Conservation (phyloP, 345 rosid genomes). For the Turritis glabra region DNA sequence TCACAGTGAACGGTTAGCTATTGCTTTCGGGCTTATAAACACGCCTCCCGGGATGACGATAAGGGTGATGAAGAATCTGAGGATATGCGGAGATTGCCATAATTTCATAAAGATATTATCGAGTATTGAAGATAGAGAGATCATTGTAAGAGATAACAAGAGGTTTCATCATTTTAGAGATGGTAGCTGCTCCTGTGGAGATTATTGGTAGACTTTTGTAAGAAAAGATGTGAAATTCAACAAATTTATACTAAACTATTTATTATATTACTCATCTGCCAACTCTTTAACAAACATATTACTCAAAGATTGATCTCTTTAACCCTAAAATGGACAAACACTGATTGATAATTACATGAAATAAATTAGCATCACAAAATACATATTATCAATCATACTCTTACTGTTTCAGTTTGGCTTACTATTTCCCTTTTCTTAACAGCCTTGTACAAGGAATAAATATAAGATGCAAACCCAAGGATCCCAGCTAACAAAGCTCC, state of each 20-base stretch:
- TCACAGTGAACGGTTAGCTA: constrained; percentile 71
- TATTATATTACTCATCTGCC: not conserved
- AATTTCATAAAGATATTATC: constrained; percentile 57
- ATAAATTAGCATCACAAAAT: not conserved
- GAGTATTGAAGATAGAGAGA: constrained; percentile 52
- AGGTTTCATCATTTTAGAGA: constrained; percentile 68
- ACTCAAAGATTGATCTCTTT: not conserved
- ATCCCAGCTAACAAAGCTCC: constrained; percentile 39
- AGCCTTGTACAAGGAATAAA: constrained; percentile 23
- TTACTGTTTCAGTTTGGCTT: constrained; percentile 8
- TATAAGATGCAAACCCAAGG: constrained; percentile 27
- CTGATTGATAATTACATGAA: not conserved
- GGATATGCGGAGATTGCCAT: constrained; percentile 70
- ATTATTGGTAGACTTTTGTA: constrained; percentile 48
- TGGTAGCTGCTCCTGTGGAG: constrained; percentile 62
- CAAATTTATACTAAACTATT: not conserved
- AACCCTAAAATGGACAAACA: not conserved
- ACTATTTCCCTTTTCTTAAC: constrained; percentile 11
- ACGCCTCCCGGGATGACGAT: constrained; percentile 47
- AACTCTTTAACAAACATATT: not conserved
- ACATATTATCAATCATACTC: not conserved
- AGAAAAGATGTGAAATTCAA: not conserved
- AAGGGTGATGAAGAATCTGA: constrained; percentile 60
- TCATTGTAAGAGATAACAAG: constrained; percentile 55
- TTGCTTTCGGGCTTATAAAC: constrained; percentile 57